Percentiles rank a stretch among this genome's conserved stretches.
phyloP scores from a whole-genome alignment of 78 protist species.

The Dictyostelium firmibasis region DNA sequence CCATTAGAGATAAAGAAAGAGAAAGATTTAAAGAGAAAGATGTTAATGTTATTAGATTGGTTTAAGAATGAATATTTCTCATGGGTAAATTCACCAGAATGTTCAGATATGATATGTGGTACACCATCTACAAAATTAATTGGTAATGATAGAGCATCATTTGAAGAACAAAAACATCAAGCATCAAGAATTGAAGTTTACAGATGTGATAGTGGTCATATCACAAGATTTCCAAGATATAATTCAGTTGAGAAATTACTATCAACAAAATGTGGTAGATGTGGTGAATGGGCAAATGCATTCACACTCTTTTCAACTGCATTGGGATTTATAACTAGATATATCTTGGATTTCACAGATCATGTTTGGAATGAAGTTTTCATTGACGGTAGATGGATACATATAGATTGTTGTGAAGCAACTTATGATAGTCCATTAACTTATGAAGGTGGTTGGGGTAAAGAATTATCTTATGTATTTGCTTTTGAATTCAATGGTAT shows the following conservation, averaged over 20 bases:
- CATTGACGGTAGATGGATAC: slow-evolving; percentile 78
- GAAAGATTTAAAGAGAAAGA: background rate
- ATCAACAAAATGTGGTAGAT: slow-evolving; percentile 89
- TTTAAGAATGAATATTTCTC: slow-evolving; percentile 83
- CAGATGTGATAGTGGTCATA: slow-evolving; percentile 52
- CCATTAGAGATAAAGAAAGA: slow-evolving; percentile 11
- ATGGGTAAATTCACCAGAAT: slow-evolving; percentile 87
- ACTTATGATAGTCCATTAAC: slow-evolving; percentile 73
- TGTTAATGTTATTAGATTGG: slow-evolving; percentile 83
- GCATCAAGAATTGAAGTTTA: slow-evolving; percentile 88
- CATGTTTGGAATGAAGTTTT: slow-evolving; percentile 95
- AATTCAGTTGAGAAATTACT: slow-evolving; percentile 81
- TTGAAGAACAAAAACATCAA: slow-evolving; percentile 7
- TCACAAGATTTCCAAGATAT: slow-evolving; percentile 88
- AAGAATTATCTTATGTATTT: slow-evolving; percentile 87
- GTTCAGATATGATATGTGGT: slow-evolving; percentile 15
- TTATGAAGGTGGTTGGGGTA: slow-evolving; percentile 94
- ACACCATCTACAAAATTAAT: background rate
- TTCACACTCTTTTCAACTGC: slow-evolving; percentile 85
- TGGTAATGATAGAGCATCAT: slow-evolving; percentile 20
- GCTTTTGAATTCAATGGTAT: slow-evolving; percentile 83
- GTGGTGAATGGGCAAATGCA: slow-evolving; percentile 95
- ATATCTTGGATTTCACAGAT: slow-evolving; percentile 91
- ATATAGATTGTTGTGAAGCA: slow-evolving; percentile 85
- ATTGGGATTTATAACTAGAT: slow-evolving; percentile 85